Evolutionary conservation across 2,329 filamentous ascomycete species (phyloP).

Genomic region (Ophiostoma montium): DNA sequence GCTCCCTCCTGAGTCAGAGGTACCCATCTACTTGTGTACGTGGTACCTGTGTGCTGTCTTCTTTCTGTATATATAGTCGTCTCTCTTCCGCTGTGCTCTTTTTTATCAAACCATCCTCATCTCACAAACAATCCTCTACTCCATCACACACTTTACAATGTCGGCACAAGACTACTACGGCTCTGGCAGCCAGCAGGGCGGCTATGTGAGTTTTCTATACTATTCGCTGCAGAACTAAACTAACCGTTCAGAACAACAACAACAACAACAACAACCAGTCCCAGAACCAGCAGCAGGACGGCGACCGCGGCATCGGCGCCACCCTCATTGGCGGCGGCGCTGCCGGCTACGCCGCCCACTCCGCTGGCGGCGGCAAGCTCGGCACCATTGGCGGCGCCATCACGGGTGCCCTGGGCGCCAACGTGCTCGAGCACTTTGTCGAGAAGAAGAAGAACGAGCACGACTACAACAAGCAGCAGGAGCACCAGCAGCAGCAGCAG

Average conservation of each 20-base stretch:
- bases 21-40: background rate
- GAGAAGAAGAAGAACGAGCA: constrained; percentile 12
- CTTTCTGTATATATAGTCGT: background rate
- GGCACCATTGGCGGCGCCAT: constrained; percentile 36
- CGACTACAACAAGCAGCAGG: constrained; percentile 1
- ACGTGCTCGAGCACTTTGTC: constrained; percentile 29
- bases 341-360: constrained; percentile 39
- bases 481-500: background rate
- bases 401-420: constrained; percentile 41
- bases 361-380: constrained; percentile 36
- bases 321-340: constrained; percentile 37
- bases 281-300: background rate
- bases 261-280: background rate
- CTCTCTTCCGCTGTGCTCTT: background rate
- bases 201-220: background rate
- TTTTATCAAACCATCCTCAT: background rate
- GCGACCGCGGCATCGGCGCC: constrained; percentile 41
- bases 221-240: background rate
- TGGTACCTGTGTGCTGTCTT: background rate
- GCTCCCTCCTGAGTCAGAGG: background rate
- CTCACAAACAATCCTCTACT: background rate
- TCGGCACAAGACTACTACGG: background rate
- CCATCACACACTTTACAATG: background rate
- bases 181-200: background rate
- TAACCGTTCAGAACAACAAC: background rate